Evolutionary conservation across 192 early-diverging fungal genomes (phyloP).

Genomic region (Coemansia sp.): DNA sequence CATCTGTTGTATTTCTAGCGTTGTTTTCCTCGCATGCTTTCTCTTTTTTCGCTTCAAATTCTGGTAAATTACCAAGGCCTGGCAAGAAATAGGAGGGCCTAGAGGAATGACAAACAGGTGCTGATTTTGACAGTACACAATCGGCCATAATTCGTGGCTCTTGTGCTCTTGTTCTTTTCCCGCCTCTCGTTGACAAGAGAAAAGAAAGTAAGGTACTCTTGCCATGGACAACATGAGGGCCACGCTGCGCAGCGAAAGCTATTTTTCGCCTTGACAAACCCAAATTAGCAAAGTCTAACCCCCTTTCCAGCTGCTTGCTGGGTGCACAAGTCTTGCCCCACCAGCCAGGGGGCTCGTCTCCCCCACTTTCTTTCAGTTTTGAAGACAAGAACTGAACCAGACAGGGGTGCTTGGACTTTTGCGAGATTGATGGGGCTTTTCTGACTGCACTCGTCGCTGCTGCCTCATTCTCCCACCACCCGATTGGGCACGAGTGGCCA

Average conservation of each 20-base stretch:
- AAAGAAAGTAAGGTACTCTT: too few species aligned
- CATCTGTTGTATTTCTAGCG: neutral
- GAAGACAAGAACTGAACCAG: neutral
- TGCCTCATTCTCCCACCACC: neutral
- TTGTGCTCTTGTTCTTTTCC: too few species aligned
- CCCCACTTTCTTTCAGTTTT: neutral
- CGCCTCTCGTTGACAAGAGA: too few species aligned
- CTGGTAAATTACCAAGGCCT: too few species aligned
- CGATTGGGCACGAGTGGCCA: neutral
- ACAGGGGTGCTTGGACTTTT: neutral
- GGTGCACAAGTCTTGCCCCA: neutral
- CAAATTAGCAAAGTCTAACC: neutral
- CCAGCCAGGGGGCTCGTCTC: neutral
- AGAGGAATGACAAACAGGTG: neutral
- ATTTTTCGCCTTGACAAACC: neutral
- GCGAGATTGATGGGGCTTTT: constrained; percentile 3
- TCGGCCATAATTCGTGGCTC: neutral
- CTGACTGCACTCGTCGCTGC: neutral
- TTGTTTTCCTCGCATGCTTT: too few species aligned
- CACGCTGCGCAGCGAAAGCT: neutral
- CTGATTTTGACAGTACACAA: neutral
- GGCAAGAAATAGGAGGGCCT: too few species aligned
- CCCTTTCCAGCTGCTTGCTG: neutral
- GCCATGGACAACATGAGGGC: too few species aligned
- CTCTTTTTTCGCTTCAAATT: neutral